A percentile compares a stretch with the other conserved stretches of the same genome.
Conservation (phyloP, 345 rosid genomes). For the Ceriops tagal region DNA sequence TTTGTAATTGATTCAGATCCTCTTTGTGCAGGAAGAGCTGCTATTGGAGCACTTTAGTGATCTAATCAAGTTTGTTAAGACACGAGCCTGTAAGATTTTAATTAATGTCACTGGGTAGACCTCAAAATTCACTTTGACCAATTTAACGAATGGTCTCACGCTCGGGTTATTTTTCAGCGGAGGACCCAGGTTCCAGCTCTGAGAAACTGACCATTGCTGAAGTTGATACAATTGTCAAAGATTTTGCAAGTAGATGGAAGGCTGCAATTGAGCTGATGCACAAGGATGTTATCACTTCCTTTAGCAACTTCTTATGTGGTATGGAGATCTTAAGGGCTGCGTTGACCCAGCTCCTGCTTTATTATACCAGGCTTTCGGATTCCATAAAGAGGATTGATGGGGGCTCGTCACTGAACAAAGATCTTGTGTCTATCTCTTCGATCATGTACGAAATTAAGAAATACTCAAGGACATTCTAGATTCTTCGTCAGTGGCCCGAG, state of each 20-base stretch:
- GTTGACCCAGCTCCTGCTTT: conserved; percentile 87
- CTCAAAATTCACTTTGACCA: background rate
- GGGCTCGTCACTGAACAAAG: conserved; percentile 83
- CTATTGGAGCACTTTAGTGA: conserved; percentile 86
- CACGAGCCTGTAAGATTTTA: conserved; percentile 67
- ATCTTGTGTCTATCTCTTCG: conserved; percentile 82
- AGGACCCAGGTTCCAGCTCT: conserved; percentile 60
- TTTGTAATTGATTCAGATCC: background rate
- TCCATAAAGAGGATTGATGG: conserved; percentile 72
- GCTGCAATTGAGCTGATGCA: conserved; percentile 94
- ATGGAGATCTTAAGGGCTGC: conserved; percentile 98
- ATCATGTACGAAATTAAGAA: conserved; percentile 97
- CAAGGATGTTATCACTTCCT: conserved; percentile 96
- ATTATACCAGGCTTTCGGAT: conserved; percentile 87
- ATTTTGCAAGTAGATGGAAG: conserved; percentile 89
- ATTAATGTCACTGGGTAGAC: background rate
- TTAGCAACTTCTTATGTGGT: conserved; percentile 93
- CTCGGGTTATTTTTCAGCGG: conserved; percentile 43
- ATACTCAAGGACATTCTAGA: conserved; percentile 81
- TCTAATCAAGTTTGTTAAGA: conserved; percentile 85
- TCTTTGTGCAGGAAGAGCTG: conserved; percentile 71
- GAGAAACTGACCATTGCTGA: conserved; percentile 70
- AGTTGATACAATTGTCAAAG: conserved; percentile 82
- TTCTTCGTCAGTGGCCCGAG: background rate
- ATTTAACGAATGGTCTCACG: background rate